phyloP scores from a whole-genome alignment of 2,329 filamentous ascomycete genomes.

The Epicoccum sorghinum region DNA sequence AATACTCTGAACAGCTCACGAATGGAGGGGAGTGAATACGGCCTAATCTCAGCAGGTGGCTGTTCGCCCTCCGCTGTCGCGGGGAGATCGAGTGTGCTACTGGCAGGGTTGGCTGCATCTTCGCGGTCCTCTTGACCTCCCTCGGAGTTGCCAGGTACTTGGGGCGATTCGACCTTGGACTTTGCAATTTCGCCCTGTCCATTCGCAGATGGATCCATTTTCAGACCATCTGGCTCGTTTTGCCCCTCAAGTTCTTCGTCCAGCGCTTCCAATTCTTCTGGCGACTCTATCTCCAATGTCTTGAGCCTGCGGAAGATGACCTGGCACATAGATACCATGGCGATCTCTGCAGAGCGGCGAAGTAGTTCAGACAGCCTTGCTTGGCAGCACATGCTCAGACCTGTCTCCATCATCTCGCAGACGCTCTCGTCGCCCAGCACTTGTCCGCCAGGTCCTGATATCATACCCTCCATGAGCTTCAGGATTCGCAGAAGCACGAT shows the following conservation, averaged over 20 bases:
- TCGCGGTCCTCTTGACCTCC: conserved; percentile 45
- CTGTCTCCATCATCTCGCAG: conserved; percentile 99
- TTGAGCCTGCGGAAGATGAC: conserved; percentile 95
- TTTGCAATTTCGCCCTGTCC: conserved; percentile 59
- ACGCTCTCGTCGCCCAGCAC: conserved; percentile 97
- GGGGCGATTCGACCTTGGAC: conserved; percentile 43
- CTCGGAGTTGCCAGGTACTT: conserved; percentile 41
- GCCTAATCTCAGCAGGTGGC: conserved; percentile 67
- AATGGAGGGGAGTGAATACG: conserved; percentile 93
- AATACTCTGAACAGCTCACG: conserved; percentile 92
- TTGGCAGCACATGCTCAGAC: conserved; percentile 95
- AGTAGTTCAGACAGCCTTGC: conserved; percentile 88
- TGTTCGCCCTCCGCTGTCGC: conserved; percentile 53
- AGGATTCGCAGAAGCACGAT: conserved; percentile 93
- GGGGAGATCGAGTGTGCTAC: conserved; percentile 53
- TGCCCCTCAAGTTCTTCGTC: conserved; percentile 71
- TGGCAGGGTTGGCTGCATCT: conserved; percentile 47
- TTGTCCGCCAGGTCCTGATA: conserved; percentile 89
- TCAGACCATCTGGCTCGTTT: conserved; percentile 69
- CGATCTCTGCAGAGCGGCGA: conserved; percentile 88
- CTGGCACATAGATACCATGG: conserved; percentile 99
- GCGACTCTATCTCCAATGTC: conserved; percentile 78
- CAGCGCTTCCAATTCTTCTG: conserved; percentile 68
- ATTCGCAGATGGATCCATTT: conserved; percentile 80
- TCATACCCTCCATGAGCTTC: conserved; percentile 98